Conservation (phyloP, 140 eudicot genomes). For the Artemisia princeps region DNA sequence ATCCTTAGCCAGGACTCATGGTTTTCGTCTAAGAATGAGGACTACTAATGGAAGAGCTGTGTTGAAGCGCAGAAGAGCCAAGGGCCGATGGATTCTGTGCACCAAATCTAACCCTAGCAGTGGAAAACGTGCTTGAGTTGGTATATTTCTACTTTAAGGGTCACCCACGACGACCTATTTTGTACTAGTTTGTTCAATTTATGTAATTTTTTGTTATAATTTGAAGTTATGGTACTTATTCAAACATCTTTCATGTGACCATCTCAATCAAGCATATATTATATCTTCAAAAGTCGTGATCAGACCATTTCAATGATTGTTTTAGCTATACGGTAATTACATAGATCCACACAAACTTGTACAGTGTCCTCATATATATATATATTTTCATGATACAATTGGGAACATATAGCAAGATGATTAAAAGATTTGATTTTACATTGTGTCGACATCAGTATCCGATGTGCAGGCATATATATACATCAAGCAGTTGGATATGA, state of each 20-base stretch:
- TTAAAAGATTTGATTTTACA: too few relatives aligned
- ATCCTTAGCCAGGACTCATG: constrained; percentile 80
- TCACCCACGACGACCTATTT: constrained; percentile 2
- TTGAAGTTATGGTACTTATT: constrained; percentile 15
- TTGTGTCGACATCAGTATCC: too few relatives aligned
- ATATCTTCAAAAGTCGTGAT: constrained; percentile 11
- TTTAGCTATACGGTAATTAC: too few relatives aligned
- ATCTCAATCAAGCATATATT: constrained; percentile 14
- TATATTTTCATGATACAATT: too few relatives aligned
- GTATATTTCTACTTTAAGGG: constrained; percentile 17
- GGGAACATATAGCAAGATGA: too few relatives aligned
- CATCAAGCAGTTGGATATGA: constrained; percentile 26
- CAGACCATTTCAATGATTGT: too few relatives aligned
- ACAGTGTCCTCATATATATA: too few relatives aligned
- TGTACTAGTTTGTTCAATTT: constrained; percentile 22
- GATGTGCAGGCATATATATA: too few relatives aligned
- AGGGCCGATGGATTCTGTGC: constrained; percentile 73
- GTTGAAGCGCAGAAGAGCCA: constrained; percentile 71
- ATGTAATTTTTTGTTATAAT: constrained; percentile 25
- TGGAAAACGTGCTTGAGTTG: constrained; percentile 59
- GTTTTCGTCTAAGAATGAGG: constrained; percentile 77
- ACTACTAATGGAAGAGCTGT: constrained; percentile 75
- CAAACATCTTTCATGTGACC: constrained; percentile 19
- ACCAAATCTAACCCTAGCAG: constrained; percentile 73
- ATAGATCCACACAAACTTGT: too few relatives aligned